A percentile compares a stretch with the other conserved stretches of the same genome.
phyloP scores from a whole-genome alignment of 2,329 filamentous ascomycete genomes.

The Dactylellina parvicollis region DNA sequence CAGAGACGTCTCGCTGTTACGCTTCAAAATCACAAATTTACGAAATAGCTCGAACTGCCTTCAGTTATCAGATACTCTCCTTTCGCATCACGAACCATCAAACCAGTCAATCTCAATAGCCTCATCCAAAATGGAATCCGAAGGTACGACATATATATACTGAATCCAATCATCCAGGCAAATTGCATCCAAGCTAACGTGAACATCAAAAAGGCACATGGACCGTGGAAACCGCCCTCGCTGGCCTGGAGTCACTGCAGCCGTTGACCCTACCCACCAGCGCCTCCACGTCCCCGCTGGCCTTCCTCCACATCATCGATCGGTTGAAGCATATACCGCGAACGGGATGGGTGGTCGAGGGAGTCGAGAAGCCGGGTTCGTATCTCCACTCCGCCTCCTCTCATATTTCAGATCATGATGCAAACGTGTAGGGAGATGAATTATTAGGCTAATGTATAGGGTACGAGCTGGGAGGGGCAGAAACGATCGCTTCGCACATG shows the following conservation, averaged over 20 bases:
- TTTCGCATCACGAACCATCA: not conserved
- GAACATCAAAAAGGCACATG: too few species aligned
- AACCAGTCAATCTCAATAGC: not conserved
- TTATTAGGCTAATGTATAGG: too few species aligned
- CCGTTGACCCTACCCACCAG: slow-evolving; percentile 20
- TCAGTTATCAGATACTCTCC: too few species aligned
- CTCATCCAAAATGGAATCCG: not conserved
- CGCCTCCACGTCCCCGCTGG: slow-evolving; percentile 27
- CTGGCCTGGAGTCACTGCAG: slow-evolving; percentile 17
- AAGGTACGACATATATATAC: not conserved
- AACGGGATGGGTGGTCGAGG: slow-evolving; percentile 41
- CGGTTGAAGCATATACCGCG: slow-evolving; percentile 48
- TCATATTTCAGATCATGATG: too few species aligned
- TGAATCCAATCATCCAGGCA: not conserved
- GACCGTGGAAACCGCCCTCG: slow-evolving; percentile 41
- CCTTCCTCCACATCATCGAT: slow-evolving; percentile 47
- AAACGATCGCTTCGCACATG: slow-evolving; percentile 52
- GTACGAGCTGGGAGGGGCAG: too few species aligned
- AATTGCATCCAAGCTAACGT: not conserved
- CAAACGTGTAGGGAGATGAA: too few species aligned
- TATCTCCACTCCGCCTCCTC: too few species aligned
- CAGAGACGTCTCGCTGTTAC: too few species aligned
- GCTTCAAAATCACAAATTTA: too few species aligned
- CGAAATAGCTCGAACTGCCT: too few species aligned
- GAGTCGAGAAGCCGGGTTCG: slow-evolving; percentile 46